Evolutionary conservation across 2,329 filamentous ascomycete genomes (phyloP).

Genomic region (Coniochaeta sp.): DNA sequence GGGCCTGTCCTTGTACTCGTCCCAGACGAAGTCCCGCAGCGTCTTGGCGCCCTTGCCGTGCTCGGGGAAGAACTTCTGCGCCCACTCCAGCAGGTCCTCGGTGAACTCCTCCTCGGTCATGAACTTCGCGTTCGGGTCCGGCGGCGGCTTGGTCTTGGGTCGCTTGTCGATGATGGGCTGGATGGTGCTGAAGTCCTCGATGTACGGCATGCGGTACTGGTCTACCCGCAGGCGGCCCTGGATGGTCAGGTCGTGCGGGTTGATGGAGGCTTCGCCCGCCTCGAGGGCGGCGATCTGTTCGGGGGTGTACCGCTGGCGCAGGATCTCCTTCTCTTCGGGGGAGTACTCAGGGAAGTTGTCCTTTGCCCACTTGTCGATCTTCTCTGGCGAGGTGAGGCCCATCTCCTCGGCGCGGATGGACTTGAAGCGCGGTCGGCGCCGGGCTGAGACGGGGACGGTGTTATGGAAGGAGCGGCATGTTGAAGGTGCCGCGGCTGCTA

Average conservation of each 20-base stretch:
- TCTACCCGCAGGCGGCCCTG: conserved; percentile 68
- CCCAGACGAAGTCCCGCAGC: conserved; percentile 26
- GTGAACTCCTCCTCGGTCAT: conserved; percentile 55
- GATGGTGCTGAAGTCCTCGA: conserved; percentile 75
- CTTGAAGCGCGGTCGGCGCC: conserved; percentile 41
- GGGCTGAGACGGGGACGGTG: conserved; percentile 36
- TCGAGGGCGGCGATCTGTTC: conserved; percentile 76
- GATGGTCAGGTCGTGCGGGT: conserved; percentile 63
- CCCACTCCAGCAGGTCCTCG: conserved; percentile 46
- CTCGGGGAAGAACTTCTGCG: conserved; percentile 20
- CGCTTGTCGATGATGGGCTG: conserved; percentile 72
- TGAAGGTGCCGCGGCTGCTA: conserved; percentile 15
- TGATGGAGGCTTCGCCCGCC: conserved; percentile 71
- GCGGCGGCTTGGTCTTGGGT: conserved; percentile 39
- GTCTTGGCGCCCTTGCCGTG: conserved; percentile 18
- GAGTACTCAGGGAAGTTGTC: conserved; percentile 57
- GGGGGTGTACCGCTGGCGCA: conserved; percentile 65
- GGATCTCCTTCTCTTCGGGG: conserved; percentile 51
- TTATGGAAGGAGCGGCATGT: conserved; percentile 42
- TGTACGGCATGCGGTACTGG: conserved; percentile 63
- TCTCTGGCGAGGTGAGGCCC: conserved; percentile 37
- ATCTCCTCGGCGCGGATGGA: conserved; percentile 45
- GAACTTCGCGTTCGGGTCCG: conserved; percentile 49
- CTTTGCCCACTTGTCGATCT: conserved; percentile 35
- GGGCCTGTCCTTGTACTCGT: conserved; percentile 14